Evolutionary conservation across 179 eudicot genomes (phyloP), one percentile per base, ranked within the genome.

Genomic region (Sideroxylon spinosum): DNA sequence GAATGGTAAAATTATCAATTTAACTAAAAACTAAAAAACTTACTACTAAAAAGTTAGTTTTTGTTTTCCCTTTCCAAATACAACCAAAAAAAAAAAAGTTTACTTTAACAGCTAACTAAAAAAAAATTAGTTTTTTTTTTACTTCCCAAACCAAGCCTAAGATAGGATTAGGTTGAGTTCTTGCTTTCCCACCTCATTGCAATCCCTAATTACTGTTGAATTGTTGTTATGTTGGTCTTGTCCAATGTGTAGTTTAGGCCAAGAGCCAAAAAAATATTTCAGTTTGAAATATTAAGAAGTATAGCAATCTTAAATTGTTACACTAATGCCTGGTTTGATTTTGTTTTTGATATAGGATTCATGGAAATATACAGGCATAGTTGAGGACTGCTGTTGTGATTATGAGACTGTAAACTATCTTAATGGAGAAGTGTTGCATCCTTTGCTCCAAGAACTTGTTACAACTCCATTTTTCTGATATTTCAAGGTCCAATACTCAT

Each of bases 321-420:
- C 8, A 44, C 61, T 52, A 55, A n/a, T 25, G 22, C 28, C 65
- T 73, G 76, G 9, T n/a, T n/a, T n/a, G n/a, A 48, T 55, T 28
- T 72, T 29, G 32, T 0, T n/a, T 46, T 37, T 37, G 44, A 3
- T 37, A 3, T 37, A 37, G 92, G 89, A 74, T 25, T 82, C 89
- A 9, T 86, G 86, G 75, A 82, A 78, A 79, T 86, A 83, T 79
- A 89, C 84, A n/a, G 92, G 91, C 79, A 82, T 89, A 83, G 91
- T 90, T 56, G 94, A 90, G 81, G 94, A 87, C 74, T 90, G 92
- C 80, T 86, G 94, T 70, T 89, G 92, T 81, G 92, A 86, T 80
- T 90, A 90, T 74, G 91, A 89, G 73, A 90, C 90, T 0, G 94
- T 87, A 22, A 86, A 86, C 73, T 74, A 71, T 56, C 83, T 90